Percentiles rank a stretch among this genome's conserved stretches.
Conservation (phyloP, 345 rosid genomes). For the Euclidium syriacum region DNA sequence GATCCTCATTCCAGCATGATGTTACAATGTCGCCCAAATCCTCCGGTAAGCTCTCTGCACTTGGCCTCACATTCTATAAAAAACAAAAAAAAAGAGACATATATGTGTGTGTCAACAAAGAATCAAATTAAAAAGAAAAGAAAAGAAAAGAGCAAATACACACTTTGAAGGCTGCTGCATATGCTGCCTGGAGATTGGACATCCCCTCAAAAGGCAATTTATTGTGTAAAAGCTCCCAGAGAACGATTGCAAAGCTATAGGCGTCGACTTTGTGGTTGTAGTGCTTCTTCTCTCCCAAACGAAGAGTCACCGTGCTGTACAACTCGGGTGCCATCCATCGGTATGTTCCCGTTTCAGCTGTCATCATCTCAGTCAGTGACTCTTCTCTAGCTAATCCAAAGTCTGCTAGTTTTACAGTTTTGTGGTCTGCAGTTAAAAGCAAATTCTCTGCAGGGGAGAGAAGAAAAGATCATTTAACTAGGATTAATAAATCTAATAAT, state of each 20-base stretch:
- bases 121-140: not conserved
- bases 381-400: conserved; percentile 97
- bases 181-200: conserved; percentile 98
- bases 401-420: conserved; percentile 87
- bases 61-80: conserved; percentile 81
- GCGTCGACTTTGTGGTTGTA: conserved; percentile 96
- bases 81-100: not conserved
- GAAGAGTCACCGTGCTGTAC: conserved; percentile 89
- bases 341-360: conserved; percentile 96
- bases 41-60: conserved; percentile 75
- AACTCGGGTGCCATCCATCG: conserved; percentile 99
- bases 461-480: not conserved
- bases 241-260: conserved; percentile 91
- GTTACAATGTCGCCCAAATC: conserved; percentile 73
- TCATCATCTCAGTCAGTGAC: conserved; percentile 96
- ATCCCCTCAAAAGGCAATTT: conserved; percentile 94
- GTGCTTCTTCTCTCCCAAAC: conserved; percentile 94
- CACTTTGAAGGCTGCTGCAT: conserved; percentile 95
- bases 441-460: conserved; percentile 63
- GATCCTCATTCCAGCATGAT: conserved; percentile 93
- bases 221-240: conserved; percentile 97
- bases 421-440: conserved; percentile 83
- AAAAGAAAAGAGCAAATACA: not conserved
- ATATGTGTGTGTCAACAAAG: not conserved
- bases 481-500: not conserved